phyloP scores from a whole-genome alignment of 495 filamentous ascomycete species.

The Glonium stellatum region DNA sequence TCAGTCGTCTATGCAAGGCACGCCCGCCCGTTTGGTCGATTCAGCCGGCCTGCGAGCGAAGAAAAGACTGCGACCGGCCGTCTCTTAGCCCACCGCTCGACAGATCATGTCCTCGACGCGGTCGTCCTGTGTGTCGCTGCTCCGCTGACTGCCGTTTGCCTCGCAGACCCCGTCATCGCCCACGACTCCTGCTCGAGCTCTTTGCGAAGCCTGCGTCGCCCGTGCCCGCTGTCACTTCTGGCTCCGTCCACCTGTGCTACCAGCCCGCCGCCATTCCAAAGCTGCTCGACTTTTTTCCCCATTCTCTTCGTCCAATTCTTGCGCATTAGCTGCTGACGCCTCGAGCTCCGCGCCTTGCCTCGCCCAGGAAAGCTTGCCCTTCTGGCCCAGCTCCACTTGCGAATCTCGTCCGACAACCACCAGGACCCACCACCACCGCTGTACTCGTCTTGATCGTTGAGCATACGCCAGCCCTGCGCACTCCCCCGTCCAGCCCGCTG shows the following conservation, averaged over 20 bases:
- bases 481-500: neutral
- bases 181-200: neutral
- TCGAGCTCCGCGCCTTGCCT: neutral
- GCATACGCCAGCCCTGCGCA: neutral
- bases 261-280: neutral
- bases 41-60: slow-evolving; percentile 17
- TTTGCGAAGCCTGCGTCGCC: neutral
- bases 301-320: neutral
- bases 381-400: neutral
- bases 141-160: neutral
- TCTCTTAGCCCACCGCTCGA: neutral
- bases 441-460: neutral
- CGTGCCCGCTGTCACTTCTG: neutral
- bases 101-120: slow-evolving; percentile 15
- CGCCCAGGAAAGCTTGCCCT: neutral
- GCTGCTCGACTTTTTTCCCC: neutral
- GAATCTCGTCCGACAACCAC: neutral
- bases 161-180: neutral
- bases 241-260: slow-evolving; percentile 1
- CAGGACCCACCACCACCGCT: neutral
- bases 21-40: slow-evolving; percentile 18
- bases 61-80: slow-evolving; percentile 13
- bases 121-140: slow-evolving; percentile 7
- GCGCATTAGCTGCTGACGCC: neutral
- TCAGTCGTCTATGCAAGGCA: slow-evolving; percentile 29